A percentile compares a stretch with the other conserved stretches of the same genome.
These are phyloP conservation scores for Metschnikowia orientalis DNA, from an alignment of 805 yeast genomes.

Conservation along the genomic window DNA sequence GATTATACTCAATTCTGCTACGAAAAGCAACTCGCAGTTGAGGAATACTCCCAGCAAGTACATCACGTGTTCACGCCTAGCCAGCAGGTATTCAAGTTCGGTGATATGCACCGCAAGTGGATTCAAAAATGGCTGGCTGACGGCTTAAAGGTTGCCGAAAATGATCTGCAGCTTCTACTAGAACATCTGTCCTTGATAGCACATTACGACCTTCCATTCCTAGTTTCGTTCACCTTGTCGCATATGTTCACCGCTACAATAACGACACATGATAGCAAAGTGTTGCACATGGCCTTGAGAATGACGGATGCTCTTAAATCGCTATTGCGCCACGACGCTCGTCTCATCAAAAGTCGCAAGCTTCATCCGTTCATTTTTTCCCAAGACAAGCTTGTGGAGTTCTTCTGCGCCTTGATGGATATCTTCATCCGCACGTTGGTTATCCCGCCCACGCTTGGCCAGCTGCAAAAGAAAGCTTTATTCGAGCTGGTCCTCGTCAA, in stretches of 20 bases:
- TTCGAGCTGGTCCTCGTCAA: conserved; percentile 6
- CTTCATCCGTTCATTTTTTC: conserved; percentile 10
- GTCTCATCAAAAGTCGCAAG: neutral
- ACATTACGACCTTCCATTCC: too few relatives aligned
- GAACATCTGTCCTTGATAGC: too few relatives aligned
- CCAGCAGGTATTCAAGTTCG: conserved; percentile 1
- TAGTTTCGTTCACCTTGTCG: conserved; percentile 19
- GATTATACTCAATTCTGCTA: conserved; percentile 23
- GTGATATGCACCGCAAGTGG: conserved; percentile 1
- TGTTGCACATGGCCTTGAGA: conserved; percentile 16
- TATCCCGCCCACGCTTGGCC: conserved; percentile 7
- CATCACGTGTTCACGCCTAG: neutral
- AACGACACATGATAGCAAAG: conserved; percentile 15
- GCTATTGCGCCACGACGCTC: conserved; percentile 3
- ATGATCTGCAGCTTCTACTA: too few relatives aligned
- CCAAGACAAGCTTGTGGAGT: conserved; percentile 19
- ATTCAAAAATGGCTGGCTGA: conserved; percentile 2
- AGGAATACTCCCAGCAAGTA: conserved; percentile 18
- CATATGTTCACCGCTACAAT: conserved; percentile 20
- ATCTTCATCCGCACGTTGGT: conserved; percentile 15
- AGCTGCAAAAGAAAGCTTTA: neutral
- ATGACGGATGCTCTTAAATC: conserved; percentile 2
- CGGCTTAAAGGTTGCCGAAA: conserved; percentile 1
- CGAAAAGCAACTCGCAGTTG: conserved; percentile 28
- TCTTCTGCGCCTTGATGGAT: conserved; percentile 18